Base-by-base conservation (phyloP, 129 eudicot genomes). In the Calendula officinalis region DNA sequence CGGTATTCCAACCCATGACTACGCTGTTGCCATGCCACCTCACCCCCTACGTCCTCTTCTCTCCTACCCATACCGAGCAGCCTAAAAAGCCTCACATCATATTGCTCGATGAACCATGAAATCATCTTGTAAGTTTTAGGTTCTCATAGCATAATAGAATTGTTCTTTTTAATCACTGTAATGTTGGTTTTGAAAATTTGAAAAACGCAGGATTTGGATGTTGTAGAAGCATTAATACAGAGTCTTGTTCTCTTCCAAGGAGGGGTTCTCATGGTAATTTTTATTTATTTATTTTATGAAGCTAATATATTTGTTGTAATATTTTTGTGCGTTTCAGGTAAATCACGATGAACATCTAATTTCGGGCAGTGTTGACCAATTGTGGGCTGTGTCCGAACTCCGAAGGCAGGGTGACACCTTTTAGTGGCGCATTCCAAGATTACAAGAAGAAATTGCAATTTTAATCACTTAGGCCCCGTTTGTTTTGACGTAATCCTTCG, bases 101-200 rank as follows among this genome's bases (percentile, higher is more conserved):
- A 61, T 76, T 92, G 73, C 96, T 92, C 36, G 98, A 92, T 76
- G 99, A 92, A 77, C 99, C 99, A 11, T 88, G 95, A 14, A 92
- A 92, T 73, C 98, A 92, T 83, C 95, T 92, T 77, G 98, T 92
- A 74, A 81, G 98, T 87, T n/a, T n/a, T n/a, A n/a, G n/a, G n/a
- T n/a, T n/a, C n/a, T n/a, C n/a, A n/a, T n/a, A n/a, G n/a, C n/a
- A n/a, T n/a, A n/a, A n/a, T n/a, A n/a, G n/a, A n/a, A n/a, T n/a
- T n/a, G n/a, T n/a, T n/a, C n/a, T n/a, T n/a, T n/a, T n/a, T n/a
- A n/a, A n/a, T n/a, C n/a, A n/a, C n/a, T n/a, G n/a, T n/a, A n/a
- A n/a, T n/a, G n/a, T n/a, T n/a, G n/a, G n/a, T n/a, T n/a, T n/a
- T n/a, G n/a, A n/a, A n/a, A n/a, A n/a, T n/a, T n/a, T n/a, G n/a